These are phyloP conservation scores for Fusarium lateritium DNA, from an alignment of 2,329 filamentous ascomycete genomes.

Conservation along the genomic window DNA sequence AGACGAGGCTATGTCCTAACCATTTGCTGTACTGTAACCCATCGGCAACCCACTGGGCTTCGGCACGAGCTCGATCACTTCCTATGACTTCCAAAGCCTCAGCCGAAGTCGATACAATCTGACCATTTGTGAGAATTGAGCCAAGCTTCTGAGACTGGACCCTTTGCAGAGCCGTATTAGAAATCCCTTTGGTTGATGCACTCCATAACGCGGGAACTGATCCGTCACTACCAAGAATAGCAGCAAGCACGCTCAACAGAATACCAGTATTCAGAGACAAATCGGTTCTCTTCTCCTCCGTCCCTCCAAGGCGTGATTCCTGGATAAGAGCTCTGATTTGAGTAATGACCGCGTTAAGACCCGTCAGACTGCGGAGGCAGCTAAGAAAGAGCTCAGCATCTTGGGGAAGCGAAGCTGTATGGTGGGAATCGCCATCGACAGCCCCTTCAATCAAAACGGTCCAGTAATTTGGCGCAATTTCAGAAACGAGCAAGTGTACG, in stretches of 20 bases:
- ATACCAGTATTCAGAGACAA: conserved; percentile 60
- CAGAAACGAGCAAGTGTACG: conserved; percentile 79
- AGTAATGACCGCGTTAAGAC: conserved; percentile 82
- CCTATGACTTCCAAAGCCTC: conserved; percentile 69
- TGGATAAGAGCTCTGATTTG: conserved; percentile 75
- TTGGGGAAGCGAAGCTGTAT: conserved; percentile 39
- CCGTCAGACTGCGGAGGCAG: conserved; percentile 81
- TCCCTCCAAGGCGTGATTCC: conserved; percentile 59
- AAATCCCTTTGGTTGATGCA: conserved; percentile 47
- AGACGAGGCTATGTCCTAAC: conserved; percentile 76
- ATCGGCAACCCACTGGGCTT: conserved; percentile 72
- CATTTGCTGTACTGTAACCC: conserved; percentile 77
- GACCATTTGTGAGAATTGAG: conserved; percentile 64
- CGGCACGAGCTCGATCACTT: conserved; percentile 46
- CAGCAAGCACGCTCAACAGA: conserved; percentile 61
- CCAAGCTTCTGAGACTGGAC: conserved; percentile 57
- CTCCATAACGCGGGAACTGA: conserved; percentile 58
- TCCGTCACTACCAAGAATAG: conserved; percentile 57
- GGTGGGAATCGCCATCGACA: conserved; percentile 24
- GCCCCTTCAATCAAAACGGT: conserved; percentile 67
- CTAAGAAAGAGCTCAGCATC: conserved; percentile 68
- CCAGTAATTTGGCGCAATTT: conserved; percentile 90
- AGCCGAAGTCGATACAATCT: conserved; percentile 65
- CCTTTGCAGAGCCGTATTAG: conserved; percentile 48
- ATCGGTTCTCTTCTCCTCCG: conserved; percentile 59